Conservation (phyloP, 2,329 filamentous ascomycete genomes). For the Boeremia exigua region DNA sequence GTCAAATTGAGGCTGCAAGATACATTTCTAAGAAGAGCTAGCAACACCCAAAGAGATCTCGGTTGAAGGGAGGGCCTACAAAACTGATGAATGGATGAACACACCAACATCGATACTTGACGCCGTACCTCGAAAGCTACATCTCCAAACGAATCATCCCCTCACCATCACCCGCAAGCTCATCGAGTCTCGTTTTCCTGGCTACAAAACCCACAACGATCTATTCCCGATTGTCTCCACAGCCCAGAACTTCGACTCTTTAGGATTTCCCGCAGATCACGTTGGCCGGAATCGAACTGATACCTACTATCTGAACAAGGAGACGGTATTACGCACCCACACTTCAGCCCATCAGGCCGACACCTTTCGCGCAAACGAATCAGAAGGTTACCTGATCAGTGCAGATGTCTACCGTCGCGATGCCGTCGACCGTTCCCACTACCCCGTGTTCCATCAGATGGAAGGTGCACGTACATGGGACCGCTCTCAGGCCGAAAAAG, state of each 20-base stretch:
- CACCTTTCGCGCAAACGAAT: slow-evolving; percentile 74
- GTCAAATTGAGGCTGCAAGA: background rate
- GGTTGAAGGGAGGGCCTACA: slow-evolving; percentile 69
- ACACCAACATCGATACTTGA: slow-evolving; percentile 75
- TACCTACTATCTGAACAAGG: slow-evolving; percentile 91
- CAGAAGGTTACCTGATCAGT: slow-evolving; percentile 83
- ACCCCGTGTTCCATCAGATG: slow-evolving; percentile 98
- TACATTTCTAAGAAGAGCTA: slow-evolving; percentile 5
- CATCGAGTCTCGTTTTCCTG: slow-evolving; percentile 86
- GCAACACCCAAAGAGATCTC: slow-evolving; percentile 50
- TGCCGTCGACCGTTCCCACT: slow-evolving; percentile 93
- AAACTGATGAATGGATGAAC: slow-evolving; percentile 84
- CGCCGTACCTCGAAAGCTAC: slow-evolving; percentile 78
- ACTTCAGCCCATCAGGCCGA: slow-evolving; percentile 92
- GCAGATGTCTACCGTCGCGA: slow-evolving; percentile 96
- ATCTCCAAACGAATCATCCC: slow-evolving; percentile 89
- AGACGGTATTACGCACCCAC: slow-evolving; percentile 87
- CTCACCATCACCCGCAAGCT: slow-evolving; percentile 88
- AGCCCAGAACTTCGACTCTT: slow-evolving; percentile 92
- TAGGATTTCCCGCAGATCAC: slow-evolving; percentile 88
- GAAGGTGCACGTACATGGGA: slow-evolving; percentile 93
- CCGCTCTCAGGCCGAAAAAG: slow-evolving; percentile 61
- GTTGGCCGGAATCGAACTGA: slow-evolving; percentile 86
- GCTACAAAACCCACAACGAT: slow-evolving; percentile 77
- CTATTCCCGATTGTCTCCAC: slow-evolving; percentile 85